Conservation (phyloP, 2,329 filamentous ascomycete genomes). For the Colletotrichum australisinense region DNA sequence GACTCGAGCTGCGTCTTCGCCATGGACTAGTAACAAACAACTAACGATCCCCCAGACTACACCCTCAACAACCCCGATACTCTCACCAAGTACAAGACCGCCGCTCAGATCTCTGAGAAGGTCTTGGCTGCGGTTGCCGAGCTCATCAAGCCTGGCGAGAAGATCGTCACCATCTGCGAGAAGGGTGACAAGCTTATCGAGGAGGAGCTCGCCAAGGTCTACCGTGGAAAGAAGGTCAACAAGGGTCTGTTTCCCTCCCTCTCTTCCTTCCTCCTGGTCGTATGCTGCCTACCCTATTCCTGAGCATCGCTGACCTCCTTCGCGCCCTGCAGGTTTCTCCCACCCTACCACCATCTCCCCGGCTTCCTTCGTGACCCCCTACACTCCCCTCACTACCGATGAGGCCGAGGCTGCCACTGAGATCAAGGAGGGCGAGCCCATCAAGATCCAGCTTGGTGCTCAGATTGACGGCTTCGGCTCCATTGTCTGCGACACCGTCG, state of each 20-base stretch:
- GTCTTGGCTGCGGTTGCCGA: slow-evolving; percentile 86
- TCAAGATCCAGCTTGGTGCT: slow-evolving; percentile 99
- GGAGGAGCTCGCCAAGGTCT: slow-evolving; percentile 94
- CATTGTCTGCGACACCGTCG: slow-evolving; percentile 93
- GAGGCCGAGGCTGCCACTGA: slow-evolving; percentile 82
- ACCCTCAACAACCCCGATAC: slow-evolving; percentile 92
- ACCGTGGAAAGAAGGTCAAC: slow-evolving; percentile 95
- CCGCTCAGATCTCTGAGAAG: slow-evolving; percentile 94
- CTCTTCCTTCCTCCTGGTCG: background rate
- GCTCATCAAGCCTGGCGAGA: slow-evolving; percentile 84
- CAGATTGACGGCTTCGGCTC: slow-evolving; percentile 98
- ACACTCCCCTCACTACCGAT: slow-evolving; percentile 91
- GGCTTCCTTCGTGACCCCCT: slow-evolving; percentile 93
- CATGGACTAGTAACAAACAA: background rate
- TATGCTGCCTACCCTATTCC: slow-evolving; percentile 9
- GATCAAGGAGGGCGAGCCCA: slow-evolving; percentile 85
- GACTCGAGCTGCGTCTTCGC: slow-evolving; percentile 4
- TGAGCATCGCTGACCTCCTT: slow-evolving; percentile 31
- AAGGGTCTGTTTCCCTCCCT: slow-evolving; percentile 73
- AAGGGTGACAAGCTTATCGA: slow-evolving; percentile 95
- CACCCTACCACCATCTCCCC: slow-evolving; percentile 97
- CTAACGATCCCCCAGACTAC: slow-evolving; percentile 71
- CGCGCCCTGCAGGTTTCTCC: slow-evolving; percentile 74
- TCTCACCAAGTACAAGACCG: slow-evolving; percentile 99
- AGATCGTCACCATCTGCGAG: slow-evolving; percentile 94